Base-by-base conservation (phyloP, 2,329 filamentous ascomycete genomes). In the Pseudonectria buxi region DNA sequence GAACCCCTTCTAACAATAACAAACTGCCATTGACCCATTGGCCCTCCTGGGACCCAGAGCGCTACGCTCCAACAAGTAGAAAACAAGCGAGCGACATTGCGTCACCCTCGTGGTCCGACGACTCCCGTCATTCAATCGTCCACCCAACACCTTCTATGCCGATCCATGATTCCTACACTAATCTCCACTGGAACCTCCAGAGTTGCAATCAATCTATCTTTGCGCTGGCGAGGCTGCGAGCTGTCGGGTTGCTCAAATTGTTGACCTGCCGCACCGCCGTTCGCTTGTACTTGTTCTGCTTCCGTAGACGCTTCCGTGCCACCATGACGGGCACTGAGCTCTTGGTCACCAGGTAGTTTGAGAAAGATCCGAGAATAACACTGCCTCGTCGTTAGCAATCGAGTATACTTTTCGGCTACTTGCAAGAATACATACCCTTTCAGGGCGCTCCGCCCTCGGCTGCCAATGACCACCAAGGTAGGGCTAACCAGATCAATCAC, bases 271-370 rank as follows among this genome's bases (percentile, higher is more conserved):
- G 78, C 41, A 86, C 67, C 28, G 79, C 76, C 34, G 51, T 55
- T 41, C 77, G 76, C 61, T 83, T 84, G 58, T 83, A 84, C 58
- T 90, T 89, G 58, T 78, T 81, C 64, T 94, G 85, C 61, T 95
- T 95, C 32, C 85, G 74, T 28, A 95, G 71, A 39, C 86, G 83
- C 68, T 94, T 95, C 40, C 92, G 74, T 7, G 92, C 92, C 25
- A 96, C 92, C 92, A 98, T 98, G 41, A 98, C 92, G 0, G 92
- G 92, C 12, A 94, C 88, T 3, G 86, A 94, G 45, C 87, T 94
- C 66, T 96, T 96, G 26, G 88, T 94, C 24, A 98, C 89, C 7
- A 98, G 72, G 55, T 98, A 98, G 58, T 96, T 96, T 41, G 86
- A 94, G 62, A 98, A 96, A 0, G 89, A 95, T 16, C 92, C 92